phyloP scores from a whole-genome alignment of 2,329 filamentous ascomycete genomes.

The Pseudocercospora vitis region DNA sequence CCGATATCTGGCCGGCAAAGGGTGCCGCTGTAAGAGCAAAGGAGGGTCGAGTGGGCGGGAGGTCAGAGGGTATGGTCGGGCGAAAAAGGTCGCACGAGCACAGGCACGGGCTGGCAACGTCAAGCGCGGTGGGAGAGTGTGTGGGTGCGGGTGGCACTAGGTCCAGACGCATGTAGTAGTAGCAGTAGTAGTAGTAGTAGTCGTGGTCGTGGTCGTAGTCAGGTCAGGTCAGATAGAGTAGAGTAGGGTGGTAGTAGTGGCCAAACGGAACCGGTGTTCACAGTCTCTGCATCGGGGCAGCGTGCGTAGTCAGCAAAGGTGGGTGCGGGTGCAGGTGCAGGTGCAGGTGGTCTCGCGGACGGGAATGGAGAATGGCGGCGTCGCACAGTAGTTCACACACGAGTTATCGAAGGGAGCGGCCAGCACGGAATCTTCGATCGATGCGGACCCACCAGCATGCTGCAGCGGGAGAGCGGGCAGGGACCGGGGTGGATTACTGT shows the following conservation, averaged over 20 bases:
- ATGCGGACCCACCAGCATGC: no score
- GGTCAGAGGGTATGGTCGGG: no score
- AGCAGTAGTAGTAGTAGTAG: no score
- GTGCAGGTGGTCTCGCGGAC: conserved; percentile 2
- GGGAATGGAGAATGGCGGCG: no score
- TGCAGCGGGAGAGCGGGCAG: not conserved
- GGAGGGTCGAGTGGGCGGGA: not conserved
- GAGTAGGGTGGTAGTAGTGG: not conserved
- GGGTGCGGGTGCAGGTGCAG: no score
- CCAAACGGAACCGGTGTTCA: conserved; percentile 4
- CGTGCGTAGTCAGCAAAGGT: conserved; percentile 6
- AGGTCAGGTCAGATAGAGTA: not conserved
- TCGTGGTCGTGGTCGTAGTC: not conserved
- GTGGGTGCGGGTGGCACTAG: no score
- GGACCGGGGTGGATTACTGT: not conserved
- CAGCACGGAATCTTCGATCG: conserved; percentile 9
- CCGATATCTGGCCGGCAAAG: conserved; percentile 1
- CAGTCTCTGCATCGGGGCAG: not conserved
- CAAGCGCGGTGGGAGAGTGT: not conserved
- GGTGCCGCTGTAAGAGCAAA: not conserved
- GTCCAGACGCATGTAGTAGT: no score
- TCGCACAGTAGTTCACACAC: no score
- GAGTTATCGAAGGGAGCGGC: not conserved
- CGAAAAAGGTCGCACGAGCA: no score
- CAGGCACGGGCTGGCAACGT: not conserved